Evolutionary conservation across 2,329 filamentous ascomycete genomes (phyloP).

Genomic region (Geosmithia morbida): DNA sequence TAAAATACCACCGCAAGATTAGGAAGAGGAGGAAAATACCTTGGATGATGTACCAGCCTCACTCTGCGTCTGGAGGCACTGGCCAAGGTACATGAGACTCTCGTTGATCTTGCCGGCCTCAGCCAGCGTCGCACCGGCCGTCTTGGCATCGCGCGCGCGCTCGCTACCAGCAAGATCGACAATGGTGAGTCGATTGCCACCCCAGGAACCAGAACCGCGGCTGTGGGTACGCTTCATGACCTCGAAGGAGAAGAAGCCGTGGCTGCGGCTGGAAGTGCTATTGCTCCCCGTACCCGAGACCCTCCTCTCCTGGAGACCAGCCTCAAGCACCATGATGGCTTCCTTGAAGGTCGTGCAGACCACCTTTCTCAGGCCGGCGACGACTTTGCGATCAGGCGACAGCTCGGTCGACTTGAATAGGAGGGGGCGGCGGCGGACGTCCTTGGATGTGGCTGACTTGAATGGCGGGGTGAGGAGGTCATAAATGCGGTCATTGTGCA

Average conservation of each 20-base stretch:
- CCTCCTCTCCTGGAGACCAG: conserved; percentile 71
- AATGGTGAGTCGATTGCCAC: conserved; percentile 66
- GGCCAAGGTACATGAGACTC: conserved; percentile 93
- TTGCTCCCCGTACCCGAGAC: conserved; percentile 89
- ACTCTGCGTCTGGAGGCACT: conserved; percentile 91
- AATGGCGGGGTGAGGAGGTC: conserved; percentile 63
- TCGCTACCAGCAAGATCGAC: conserved; percentile 92
- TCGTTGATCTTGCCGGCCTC: conserved; percentile 99
- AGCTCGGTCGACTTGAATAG: conserved; percentile 86
- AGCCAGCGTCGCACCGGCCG: conserved; percentile 77
- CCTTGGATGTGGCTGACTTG: conserved; percentile 48
- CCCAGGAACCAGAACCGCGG: conserved; percentile 44
- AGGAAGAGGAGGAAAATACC: conserved; percentile 26
- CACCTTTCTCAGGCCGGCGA: conserved; percentile 81
- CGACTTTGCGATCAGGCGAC: conserved; percentile 84
- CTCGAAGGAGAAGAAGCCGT: conserved; percentile 93
- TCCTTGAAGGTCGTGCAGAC: conserved; percentile 73
- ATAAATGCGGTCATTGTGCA: conserved; percentile 97
- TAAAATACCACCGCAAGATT: not conserved
- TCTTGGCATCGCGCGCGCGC: conserved; percentile 84
- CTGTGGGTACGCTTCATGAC: conserved; percentile 61
- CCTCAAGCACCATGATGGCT: conserved; percentile 79
- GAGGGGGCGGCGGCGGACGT: conserved; percentile 61
- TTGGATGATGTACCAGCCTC: conserved; percentile 61
- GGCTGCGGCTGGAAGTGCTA: conserved; percentile 79